Conservation (phyloP, 2,329 filamentous ascomycete species). For the Colletotrichum somersetense region DNA sequence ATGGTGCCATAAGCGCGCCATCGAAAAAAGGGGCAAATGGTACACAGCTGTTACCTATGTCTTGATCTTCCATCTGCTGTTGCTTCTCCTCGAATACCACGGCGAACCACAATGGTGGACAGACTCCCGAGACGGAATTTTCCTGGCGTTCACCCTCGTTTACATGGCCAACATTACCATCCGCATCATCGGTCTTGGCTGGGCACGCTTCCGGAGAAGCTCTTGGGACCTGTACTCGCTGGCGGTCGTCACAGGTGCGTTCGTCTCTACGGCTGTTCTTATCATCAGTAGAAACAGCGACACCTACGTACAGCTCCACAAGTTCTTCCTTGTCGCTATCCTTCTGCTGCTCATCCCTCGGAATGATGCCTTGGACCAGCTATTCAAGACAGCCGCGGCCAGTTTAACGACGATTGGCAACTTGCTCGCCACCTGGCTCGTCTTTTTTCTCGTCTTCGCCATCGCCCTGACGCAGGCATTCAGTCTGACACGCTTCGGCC, state of each 20-base stretch:
- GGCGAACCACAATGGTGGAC: conserved; percentile 81
- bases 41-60: conserved; percentile 84
- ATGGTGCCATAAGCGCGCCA: conserved; percentile 95
- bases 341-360: conserved; percentile 92
- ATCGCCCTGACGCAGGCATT: conserved; percentile 97
- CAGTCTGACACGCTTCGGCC: conserved; percentile 89
- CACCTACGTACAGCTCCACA: conserved; percentile 85
- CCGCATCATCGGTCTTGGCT: conserved; percentile 88
- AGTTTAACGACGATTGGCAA: conserved; percentile 93
- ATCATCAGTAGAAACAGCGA: conserved; percentile 70
- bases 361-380: conserved; percentile 96
- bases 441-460: conserved; percentile 94
- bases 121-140: conserved; percentile 77
- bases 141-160: conserved; percentile 83
- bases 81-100: conserved; percentile 89
- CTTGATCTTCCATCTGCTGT: conserved; percentile 83
- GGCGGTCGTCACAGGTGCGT: conserved; percentile 81
- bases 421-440: conserved; percentile 94
- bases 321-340: conserved; percentile 92
- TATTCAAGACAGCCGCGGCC: conserved; percentile 98
- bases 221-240: conserved; percentile 96
- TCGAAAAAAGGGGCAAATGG: conserved; percentile 95
- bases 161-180: conserved; percentile 88
- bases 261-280: conserved; percentile 82
- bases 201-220: conserved; percentile 90